These are phyloP conservation scores for Pseudofabraea citricarpa DNA, from an alignment of 2,329 filamentous ascomycete species.

Conservation along the genomic window DNA sequence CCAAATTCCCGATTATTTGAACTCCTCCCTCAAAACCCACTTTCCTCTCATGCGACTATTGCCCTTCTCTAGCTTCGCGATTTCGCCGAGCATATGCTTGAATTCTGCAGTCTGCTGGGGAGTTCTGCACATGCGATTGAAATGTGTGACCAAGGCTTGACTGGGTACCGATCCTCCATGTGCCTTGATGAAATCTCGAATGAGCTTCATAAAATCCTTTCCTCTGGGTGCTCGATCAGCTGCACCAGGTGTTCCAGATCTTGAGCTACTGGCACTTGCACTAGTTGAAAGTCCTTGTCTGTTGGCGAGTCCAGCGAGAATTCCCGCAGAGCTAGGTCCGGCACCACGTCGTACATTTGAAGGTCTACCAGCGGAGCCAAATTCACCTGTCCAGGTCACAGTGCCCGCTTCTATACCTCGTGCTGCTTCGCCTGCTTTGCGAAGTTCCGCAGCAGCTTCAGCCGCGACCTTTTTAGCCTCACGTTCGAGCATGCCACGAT, in stretches of 20 bases:
- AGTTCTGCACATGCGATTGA: slow-evolving; percentile 73
- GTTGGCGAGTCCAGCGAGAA: slow-evolving; percentile 53
- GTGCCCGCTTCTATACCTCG: slow-evolving; percentile 72
- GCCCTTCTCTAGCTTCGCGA: slow-evolving; percentile 61
- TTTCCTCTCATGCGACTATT: slow-evolving; percentile 24
- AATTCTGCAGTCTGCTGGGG: slow-evolving; percentile 70
- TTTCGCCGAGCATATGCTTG: slow-evolving; percentile 70
- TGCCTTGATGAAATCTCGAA: slow-evolving; percentile 71
- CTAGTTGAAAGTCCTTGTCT: slow-evolving; percentile 39
- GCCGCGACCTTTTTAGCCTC: slow-evolving; percentile 79
- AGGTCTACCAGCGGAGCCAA: slow-evolving; percentile 71
- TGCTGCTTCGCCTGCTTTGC: slow-evolving; percentile 68
- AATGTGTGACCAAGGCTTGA: slow-evolving; percentile 85
- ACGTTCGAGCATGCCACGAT: slow-evolving; percentile 71
- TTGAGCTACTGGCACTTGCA: slow-evolving; percentile 39
- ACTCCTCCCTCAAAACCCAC: slow-evolving; percentile 29
- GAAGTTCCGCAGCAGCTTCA: slow-evolving; percentile 71
- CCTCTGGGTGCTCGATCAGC: slow-evolving; percentile 36
- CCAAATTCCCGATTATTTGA: slow-evolving; percentile 16
- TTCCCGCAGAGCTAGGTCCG: slow-evolving; percentile 47
- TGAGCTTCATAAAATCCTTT: slow-evolving; percentile 65
- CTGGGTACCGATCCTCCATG: slow-evolving; percentile 77
- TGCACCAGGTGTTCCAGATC: slow-evolving; percentile 40
- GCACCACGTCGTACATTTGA: slow-evolving; percentile 39
- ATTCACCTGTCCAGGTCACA: slow-evolving; percentile 89